These are phyloP conservation scores for Leccinum rimulosum DNA, from an alignment of 768 basidiomycete genomes.

Conservation along the genomic window DNA sequence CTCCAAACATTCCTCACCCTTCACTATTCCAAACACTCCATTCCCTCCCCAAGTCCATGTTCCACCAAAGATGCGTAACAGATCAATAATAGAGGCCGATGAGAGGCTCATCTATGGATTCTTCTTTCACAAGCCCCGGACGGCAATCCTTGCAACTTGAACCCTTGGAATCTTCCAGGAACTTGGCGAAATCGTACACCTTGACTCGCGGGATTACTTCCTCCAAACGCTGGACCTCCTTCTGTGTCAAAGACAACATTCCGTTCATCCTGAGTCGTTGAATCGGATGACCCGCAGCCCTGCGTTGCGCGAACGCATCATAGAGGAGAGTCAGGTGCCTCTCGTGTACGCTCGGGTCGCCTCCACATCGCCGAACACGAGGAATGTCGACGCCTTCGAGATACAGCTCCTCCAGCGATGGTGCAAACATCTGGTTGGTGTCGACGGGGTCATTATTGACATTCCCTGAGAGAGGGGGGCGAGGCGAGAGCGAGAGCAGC, in stretches of 20 bases:
- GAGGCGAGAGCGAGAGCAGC: not conserved
- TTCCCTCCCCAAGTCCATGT: not conserved
- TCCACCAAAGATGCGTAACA: not conserved
- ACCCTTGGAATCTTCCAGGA: not conserved
- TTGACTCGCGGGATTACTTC: not conserved
- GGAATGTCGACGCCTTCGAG: not conserved
- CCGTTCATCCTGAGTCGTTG: not conserved
- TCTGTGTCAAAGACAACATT: not conserved
- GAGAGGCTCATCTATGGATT: not conserved
- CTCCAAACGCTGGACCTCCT: not conserved
- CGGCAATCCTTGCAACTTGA: not conserved
- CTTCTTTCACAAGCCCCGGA: not conserved
- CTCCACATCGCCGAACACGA: not conserved
- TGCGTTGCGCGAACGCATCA: not conserved
- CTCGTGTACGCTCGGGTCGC: not conserved
- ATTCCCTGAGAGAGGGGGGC: not conserved
- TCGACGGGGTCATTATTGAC: not conserved
- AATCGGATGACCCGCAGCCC: not conserved
- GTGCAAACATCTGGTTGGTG: not conserved
- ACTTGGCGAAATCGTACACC: not conserved
- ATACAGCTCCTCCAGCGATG: not conserved
- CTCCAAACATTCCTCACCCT: not conserved
- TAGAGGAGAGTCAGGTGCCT: not conserved
- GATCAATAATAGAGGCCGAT: not conserved
- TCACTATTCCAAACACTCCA: not conserved